Evolutionary conservation across 2,329 filamentous ascomycete species (phyloP), one percentile per base, ranked within the genome.

Genomic region (Pseudophaeomoniella oleicola): DNA sequence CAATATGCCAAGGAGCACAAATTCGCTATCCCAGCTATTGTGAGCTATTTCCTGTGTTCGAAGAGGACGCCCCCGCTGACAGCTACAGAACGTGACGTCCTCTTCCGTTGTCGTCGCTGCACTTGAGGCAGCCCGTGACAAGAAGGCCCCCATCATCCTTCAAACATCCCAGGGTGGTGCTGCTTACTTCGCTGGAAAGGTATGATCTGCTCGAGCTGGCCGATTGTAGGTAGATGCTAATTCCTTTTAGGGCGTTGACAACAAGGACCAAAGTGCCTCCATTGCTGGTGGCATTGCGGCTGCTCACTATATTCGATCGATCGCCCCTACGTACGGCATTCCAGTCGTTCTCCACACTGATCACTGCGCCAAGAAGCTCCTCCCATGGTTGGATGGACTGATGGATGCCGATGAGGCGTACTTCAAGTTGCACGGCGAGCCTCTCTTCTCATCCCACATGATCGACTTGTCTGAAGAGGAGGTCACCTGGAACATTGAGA

Each of bases 381-480:
- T 96, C 39, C 90, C 90, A 44, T 96, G 88, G 88, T 71, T 96
- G 59, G 87, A 94, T 57, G 87, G 87, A 59, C 87, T 94, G 78
- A 66, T 96, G 51, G 86, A 90, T 45, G 88, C 79, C 51, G 90
- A 96, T 56, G 90, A 96, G 76, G 72, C 69, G 42, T 88, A 87
- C 72, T 94, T 93, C 81, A 92, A 94, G 79, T 62, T 75, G 59
- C 76, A 88, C 59, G 82, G 82, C 66, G 81, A 87, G 64, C 88
- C 90, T 47, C 80, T 96, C 44, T 96, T 92, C 77, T 86, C 78
- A 58, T 84, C 76, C 51, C 90, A 98, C 78, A 98, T 98, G 90
- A 94, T 96, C 56, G 90, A 98, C 64, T 68, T 94, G 53, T 90
- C 82, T 16, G 90, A 94, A 70, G 88, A 96, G 71, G 58, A 75